Evolutionary conservation across 805 yeast genomes (phyloP).

Genomic region (Kodamaea laetipori): DNA sequence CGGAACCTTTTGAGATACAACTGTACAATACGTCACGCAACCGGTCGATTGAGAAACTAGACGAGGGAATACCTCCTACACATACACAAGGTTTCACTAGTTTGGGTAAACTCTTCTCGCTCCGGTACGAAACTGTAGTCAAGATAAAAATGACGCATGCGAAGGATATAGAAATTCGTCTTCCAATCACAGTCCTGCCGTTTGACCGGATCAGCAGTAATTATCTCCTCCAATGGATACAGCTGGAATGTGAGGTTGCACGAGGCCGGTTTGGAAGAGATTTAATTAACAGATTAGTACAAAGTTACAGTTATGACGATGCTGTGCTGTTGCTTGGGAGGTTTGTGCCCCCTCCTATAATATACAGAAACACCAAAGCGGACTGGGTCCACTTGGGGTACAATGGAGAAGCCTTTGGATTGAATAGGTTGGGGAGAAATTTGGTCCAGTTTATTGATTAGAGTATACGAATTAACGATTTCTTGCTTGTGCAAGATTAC

Average conservation of each 20-base stretch:
- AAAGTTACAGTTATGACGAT: constrained; percentile 22
- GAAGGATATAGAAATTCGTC: constrained; percentile 49
- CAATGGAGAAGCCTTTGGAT: constrained; percentile 34
- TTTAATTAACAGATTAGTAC: constrained; percentile 24
- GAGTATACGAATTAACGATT: not conserved
- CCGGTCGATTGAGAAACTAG: constrained; percentile 27
- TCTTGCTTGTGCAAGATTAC: not conserved
- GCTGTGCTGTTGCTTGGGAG: constrained; percentile 23
- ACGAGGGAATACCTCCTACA: constrained; percentile 43
- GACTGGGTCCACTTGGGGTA: constrained; percentile 47
- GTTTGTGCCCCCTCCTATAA: constrained; percentile 28
- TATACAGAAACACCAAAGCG: constrained; percentile 30
- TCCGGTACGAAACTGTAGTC: constrained; percentile 52
- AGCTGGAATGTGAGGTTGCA: constrained; percentile 53
- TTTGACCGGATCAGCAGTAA: constrained; percentile 51
- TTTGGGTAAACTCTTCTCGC: constrained; percentile 51
- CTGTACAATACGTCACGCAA: constrained; percentile 25
- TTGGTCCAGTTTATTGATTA: constrained; percentile 31
- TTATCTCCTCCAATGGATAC: constrained; percentile 54
- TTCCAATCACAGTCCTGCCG: constrained; percentile 58
- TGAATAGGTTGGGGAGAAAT: constrained; percentile 16
- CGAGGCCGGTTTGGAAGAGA: constrained; percentile 35
- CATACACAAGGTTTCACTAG: constrained; percentile 55
- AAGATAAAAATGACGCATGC: constrained; percentile 52
- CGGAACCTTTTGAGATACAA: constrained; percentile 11